Base-by-base conservation (phyloP, 768 basidiomycete genomes). In the Phlebiopsis gigantea region DNA sequence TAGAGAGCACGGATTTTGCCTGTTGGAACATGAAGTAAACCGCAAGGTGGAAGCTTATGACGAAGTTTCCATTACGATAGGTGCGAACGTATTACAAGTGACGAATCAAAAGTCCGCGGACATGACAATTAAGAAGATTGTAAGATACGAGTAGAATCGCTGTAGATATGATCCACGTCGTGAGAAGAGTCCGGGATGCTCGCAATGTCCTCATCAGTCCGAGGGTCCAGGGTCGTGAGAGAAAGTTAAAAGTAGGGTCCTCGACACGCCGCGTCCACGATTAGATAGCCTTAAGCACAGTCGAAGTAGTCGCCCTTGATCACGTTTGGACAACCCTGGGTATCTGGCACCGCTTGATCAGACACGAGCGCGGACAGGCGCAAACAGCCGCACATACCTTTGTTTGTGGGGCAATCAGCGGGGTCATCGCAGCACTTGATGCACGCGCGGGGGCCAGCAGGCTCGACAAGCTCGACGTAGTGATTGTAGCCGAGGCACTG, bases 401-500 rank as follows among this genome's bases (percentile, higher is more conserved):
- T 73, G 59, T 76, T 72, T 4, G 72, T 71, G n/a, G 79, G 80
- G 66, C 81, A 84, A 64, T 84, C 82, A 0, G 68, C 73, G 0
- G 72, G 67, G 57, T 82, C 75, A 50, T 82, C 77, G 61, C 82
- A 84, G 62, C 82, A 84, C 63, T 74, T 76, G 59, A 84, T 80
- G 65, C 82, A 84, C 6, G 80, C 81, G 1, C 82, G 73, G 2
- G 65, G 66, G 5, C 69, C 79, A 21, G 69, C 70, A 10, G 81
- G 82, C 63, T 84, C 82, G 25, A 83, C 72, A 17, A 83, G 67
- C 60, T 84, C 82, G 21, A 82, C 79, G 61, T 82, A 84, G 65
- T 82, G 80, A 34, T 81, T 82, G 65, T 80, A 84, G 4, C 80
- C 81, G 15, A 75, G 61, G 59, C 82, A 83, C 6, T 73, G 72